These are phyloP conservation scores for Simmondsia chinensis DNA, from an alignment of 148 eudicot genomes.

Conservation along the genomic window DNA sequence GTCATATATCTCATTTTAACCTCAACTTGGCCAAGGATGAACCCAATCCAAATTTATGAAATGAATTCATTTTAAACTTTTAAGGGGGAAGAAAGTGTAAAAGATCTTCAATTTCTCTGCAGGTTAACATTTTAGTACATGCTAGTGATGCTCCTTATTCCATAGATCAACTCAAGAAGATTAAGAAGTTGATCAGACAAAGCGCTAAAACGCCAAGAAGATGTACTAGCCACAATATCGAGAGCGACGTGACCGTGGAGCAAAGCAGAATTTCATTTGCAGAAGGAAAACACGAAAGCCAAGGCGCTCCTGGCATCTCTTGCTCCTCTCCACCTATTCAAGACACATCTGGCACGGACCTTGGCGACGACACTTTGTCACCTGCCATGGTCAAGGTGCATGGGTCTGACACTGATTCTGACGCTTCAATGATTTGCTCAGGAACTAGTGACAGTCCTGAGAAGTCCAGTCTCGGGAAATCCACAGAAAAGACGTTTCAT, in stretches of 20 bases:
- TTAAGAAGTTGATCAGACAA: slow-evolving; percentile 38
- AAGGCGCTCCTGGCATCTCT: slow-evolving; percentile 28
- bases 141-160: slow-evolving; percentile 49
- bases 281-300: slow-evolving; percentile 36
- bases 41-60: no score
- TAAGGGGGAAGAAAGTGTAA: background rate
- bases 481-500: slow-evolving; percentile 27
- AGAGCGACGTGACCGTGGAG: slow-evolving; percentile 25
- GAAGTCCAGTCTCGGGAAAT: slow-evolving; percentile 36
- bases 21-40: no score
- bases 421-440: slow-evolving; percentile 55
- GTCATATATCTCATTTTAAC: no score
- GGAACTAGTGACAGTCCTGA: slow-evolving; percentile 36
- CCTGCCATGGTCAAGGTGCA: slow-evolving; percentile 24
- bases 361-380: slow-evolving; percentile 15
- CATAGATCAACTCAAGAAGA: slow-evolving; percentile 37
- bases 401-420: slow-evolving; percentile 52
- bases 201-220: slow-evolving; percentile 21
- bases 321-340: slow-evolving; percentile 19
- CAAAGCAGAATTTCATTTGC: slow-evolving; percentile 54
- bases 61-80: background rate
- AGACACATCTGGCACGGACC: slow-evolving; percentile 7
- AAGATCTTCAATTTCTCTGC: slow-evolving; percentile 1
- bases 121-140: slow-evolving; percentile 81
- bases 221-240: slow-evolving; percentile 16